Base-by-base conservation (phyloP, 1,284 basidiomycete species). In the Pisolithus thermaeus region DNA sequence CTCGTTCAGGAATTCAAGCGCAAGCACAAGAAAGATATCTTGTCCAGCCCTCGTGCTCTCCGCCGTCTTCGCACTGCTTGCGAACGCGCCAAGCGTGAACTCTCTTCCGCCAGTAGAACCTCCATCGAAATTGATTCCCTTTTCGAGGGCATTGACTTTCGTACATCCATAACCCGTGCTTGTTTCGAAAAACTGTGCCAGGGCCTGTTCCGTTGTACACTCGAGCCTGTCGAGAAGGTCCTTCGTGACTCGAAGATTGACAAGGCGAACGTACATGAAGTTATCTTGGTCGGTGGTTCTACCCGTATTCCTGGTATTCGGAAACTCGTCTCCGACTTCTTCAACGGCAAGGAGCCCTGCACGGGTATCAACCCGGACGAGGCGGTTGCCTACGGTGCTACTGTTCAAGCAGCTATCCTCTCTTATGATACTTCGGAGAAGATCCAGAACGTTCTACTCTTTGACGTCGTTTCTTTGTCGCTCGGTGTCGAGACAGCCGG, bases 161-260 rank as follows among this genome's bases (percentile, higher is more conserved):
- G 92, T 35, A 95, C 97, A 80, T 92, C 93, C 16, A 81, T 98
- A 39, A 98, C 96, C 55, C 86, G 95, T 55, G 94, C 96, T 76
- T 97, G 97, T 76, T 98, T 98, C 68, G 96, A 98, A 74, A 94
- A 98, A 73, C 80, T 98, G 63, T 97, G 97, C 84, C 89, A 96
- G 77, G 95, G 98, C 66, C 84, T 98, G 47, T 98, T 99, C 90
- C 83, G 93, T 65, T 95, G 94, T 83, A 98, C 96, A 41, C 93
- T 98, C 90, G 96, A 95, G 81, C 96, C 96, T 60, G 95, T 98
- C 59, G 94, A 97, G 75, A 94, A 97, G 74, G 96, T 98, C 32
- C 80, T 98, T 16, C 12, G 37, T 9, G 22, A 41, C 40, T 30
- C 28, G 11, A 7, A 9, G 28, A 30, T 11, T 30, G 9, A 30